phyloP scores from a whole-genome alignment of 1,139 yeast genomes.

The Petasospora fabianii region DNA sequence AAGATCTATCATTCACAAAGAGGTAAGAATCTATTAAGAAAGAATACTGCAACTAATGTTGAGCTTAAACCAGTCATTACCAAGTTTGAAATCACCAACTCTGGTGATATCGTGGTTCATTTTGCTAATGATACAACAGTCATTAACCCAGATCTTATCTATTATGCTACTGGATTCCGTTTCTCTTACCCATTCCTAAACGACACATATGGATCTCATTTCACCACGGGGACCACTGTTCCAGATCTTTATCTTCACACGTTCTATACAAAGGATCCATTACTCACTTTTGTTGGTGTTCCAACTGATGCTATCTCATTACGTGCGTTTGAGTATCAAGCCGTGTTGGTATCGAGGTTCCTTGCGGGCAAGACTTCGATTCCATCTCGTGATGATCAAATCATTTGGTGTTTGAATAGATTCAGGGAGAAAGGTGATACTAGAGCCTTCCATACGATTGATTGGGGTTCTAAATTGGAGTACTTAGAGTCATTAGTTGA shows the following conservation, averaged over 20 bases:
- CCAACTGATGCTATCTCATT: slow-evolving; percentile 38
- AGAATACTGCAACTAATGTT: slow-evolving; percentile 9
- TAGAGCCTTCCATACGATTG: slow-evolving; percentile 41
- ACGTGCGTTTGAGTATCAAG: slow-evolving; percentile 43
- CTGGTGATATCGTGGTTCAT: slow-evolving; percentile 25
- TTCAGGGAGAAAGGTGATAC: slow-evolving; percentile 27
- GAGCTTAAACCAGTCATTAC: slow-evolving; percentile 21
- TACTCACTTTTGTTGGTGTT: slow-evolving; percentile 38
- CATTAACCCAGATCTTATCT: slow-evolving; percentile 31
- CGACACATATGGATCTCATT: slow-evolving; percentile 27
- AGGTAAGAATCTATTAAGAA: slow-evolving; percentile 12
- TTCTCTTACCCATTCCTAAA: slow-evolving; percentile 42
- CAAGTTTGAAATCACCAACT: slow-evolving; percentile 14
- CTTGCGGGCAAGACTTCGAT: slow-evolving; percentile 31
- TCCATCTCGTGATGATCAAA: slow-evolving; percentile 33
- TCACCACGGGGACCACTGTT: slow-evolving; percentile 29
- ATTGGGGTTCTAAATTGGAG: slow-evolving; percentile 25
- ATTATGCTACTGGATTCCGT: slow-evolving; percentile 45
- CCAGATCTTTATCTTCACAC: slow-evolving; percentile 38
- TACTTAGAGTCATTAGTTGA: slow-evolving; percentile 29
- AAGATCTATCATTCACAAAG: slow-evolving; percentile 26
- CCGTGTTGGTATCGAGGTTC: slow-evolving; percentile 34
- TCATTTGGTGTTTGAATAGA: slow-evolving; percentile 33
- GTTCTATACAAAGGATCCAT: slow-evolving; percentile 37
- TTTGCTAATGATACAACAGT: slow-evolving; percentile 30